Conservation (phyloP, 176 grass and related monocot species). For the Typha latifolia region DNA sequence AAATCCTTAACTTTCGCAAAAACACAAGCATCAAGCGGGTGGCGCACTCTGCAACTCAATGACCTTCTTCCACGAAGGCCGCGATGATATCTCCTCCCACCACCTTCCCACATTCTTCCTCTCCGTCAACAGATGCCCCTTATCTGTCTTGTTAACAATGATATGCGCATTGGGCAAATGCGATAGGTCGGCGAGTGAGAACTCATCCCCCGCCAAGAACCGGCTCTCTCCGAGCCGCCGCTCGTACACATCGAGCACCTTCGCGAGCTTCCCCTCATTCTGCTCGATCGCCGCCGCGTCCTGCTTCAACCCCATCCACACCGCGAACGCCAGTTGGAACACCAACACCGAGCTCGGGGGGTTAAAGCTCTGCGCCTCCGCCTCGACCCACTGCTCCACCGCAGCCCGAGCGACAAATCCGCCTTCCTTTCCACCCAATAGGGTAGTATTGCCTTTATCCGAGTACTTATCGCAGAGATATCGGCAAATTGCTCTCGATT, state of each 20-base stretch:
- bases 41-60: conserved; percentile 48
- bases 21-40: conserved; percentile 17
- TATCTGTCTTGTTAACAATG: conserved; percentile 34
- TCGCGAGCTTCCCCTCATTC: conserved; percentile 62
- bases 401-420: conserved; percentile 42
- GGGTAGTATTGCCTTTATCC: conserved; percentile 37
- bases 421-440: conserved; percentile 52
- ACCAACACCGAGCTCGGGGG: conserved; percentile 53
- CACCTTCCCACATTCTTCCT: conserved; percentile 75
- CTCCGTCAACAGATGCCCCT: conserved; percentile 33
- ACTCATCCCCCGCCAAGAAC: conserved; percentile 68
- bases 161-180: conserved; percentile 71
- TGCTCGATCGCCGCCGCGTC: conserved; percentile 50
- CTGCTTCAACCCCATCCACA: conserved; percentile 40
- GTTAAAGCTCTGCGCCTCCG: conserved; percentile 75
- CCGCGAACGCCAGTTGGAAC: conserved; percentile 72
- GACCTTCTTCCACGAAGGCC: conserved; percentile 66
- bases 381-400: conserved; percentile 84
- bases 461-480: conserved; percentile 74
- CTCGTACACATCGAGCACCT: conserved; percentile 85
- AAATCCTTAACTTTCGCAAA: neutral
- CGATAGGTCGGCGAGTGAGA: conserved; percentile 69
- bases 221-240: conserved; percentile 47
- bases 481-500: conserved; percentile 83
- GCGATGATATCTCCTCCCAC: conserved; percentile 69